Conservation (phyloP, 345 rosid species). For the Brassica cretica region DNA sequence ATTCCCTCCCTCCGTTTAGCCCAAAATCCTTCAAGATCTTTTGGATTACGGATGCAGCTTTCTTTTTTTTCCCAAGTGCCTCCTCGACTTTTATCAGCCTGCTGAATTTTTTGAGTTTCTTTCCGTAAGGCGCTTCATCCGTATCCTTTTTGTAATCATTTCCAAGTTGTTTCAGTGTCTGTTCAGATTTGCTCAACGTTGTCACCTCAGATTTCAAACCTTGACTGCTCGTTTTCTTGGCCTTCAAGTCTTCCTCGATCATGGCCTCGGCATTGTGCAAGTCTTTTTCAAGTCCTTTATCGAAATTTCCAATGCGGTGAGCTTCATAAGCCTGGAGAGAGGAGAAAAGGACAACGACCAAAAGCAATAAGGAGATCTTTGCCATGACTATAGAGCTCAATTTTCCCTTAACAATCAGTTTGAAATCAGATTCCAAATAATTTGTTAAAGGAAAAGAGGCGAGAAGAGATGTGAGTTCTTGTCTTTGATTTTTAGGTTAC, state of each 20-base stretch:
- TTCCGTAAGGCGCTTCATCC: constrained; percentile 3
- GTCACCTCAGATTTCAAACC: constrained; percentile 15
- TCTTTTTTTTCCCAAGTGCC: not conserved
- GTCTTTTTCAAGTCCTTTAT: constrained; percentile 10
- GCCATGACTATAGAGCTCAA: constrained; percentile 25
- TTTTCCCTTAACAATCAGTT: constrained; percentile 37
- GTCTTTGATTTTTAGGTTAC: not conserved
- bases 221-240: constrained; percentile 1
- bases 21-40: constrained; percentile 36
- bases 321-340: constrained; percentile 32
- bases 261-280: constrained; percentile 27
- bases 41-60: constrained; percentile 24
- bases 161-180: not conserved
- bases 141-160: not conserved
- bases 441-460: constrained; percentile 36
- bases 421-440: constrained; percentile 32
- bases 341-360: constrained; percentile 11
- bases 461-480: constrained; percentile 28
- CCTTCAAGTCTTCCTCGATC: constrained; percentile 18
- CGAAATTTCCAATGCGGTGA: constrained; percentile 1
- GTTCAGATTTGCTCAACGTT: constrained; percentile 11
- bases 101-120: constrained; percentile 17
- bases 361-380: constrained; percentile 36
- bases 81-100: not conserved
- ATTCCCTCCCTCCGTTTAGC: constrained; percentile 16